Evolutionary conservation across 305 asterid genomes (phyloP).

Genomic region (Fraxinus sp.): DNA sequence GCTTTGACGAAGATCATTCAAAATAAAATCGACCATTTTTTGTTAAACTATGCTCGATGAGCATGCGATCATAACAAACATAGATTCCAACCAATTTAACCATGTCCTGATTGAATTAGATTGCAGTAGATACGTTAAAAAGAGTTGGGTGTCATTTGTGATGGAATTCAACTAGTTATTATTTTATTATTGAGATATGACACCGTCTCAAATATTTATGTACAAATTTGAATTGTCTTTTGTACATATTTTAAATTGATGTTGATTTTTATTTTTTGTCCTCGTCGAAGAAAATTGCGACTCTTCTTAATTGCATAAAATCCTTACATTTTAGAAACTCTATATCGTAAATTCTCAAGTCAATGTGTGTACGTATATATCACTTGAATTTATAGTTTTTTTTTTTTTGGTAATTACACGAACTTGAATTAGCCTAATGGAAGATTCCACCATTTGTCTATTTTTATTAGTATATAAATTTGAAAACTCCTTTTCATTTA

Average conservation of each 20-base stretch:
- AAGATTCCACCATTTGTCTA: background rate
- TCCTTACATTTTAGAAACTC: too few species aligned
- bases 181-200: background rate
- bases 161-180: too few species aligned
- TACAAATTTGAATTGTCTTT: background rate
- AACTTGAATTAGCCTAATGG: background rate
- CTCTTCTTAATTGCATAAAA: background rate
- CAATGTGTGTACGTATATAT: background rate
- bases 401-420: background rate
- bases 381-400: background rate
- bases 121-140: too few species aligned
- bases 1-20: background rate
- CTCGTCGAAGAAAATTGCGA: background rate
- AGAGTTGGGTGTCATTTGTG: background rate
- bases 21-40: background rate
- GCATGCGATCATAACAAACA: background rate
- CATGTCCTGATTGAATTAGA: background rate
- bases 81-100: background rate
- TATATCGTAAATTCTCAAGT: background rate
- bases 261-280: too few species aligned
- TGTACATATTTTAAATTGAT: too few species aligned
- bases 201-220: too few species aligned
- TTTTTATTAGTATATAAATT: slow-evolving; percentile 18
- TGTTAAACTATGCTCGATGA: background rate
- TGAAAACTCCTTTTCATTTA: background rate